phyloP scores from a whole-genome alignment of 2,329 filamentous ascomycete species.

The Nakataea oryzae region DNA sequence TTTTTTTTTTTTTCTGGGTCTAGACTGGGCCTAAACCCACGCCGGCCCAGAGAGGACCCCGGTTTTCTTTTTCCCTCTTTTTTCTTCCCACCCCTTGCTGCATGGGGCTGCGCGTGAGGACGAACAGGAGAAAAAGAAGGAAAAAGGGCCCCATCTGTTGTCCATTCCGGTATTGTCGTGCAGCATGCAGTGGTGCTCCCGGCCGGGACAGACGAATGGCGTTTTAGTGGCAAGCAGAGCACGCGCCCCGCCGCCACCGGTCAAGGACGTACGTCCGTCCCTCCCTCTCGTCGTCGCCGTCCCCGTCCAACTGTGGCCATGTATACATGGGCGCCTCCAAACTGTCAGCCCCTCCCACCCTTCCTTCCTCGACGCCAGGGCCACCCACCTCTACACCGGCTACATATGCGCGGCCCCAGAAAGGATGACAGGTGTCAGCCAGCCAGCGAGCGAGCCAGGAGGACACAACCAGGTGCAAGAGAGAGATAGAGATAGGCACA shows the following conservation, averaged over 20 bases:
- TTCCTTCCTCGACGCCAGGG: no score
- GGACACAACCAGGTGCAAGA: neutral
- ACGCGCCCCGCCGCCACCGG: no score
- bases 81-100: no score
- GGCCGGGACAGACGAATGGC: neutral
- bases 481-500: no score
- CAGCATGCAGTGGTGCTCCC: neutral
- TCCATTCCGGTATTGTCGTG: neutral
- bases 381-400: neutral
- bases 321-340: no score
- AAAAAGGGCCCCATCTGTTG: neutral
- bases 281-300: neutral
- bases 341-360: neutral
- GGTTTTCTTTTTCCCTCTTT: no score
- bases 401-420: neutral
- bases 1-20: neutral
- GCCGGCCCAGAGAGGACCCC: neutral
- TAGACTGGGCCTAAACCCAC: neutral
- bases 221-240: neutral
- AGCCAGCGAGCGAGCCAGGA: neutral
- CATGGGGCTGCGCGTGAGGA: neutral
- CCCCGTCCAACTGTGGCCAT: no score
- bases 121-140: neutral
- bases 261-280: no score
- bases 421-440: neutral